phyloP scores from a whole-genome alignment of 352 stramenopile species.

The Pythium oligandrum region DNA sequence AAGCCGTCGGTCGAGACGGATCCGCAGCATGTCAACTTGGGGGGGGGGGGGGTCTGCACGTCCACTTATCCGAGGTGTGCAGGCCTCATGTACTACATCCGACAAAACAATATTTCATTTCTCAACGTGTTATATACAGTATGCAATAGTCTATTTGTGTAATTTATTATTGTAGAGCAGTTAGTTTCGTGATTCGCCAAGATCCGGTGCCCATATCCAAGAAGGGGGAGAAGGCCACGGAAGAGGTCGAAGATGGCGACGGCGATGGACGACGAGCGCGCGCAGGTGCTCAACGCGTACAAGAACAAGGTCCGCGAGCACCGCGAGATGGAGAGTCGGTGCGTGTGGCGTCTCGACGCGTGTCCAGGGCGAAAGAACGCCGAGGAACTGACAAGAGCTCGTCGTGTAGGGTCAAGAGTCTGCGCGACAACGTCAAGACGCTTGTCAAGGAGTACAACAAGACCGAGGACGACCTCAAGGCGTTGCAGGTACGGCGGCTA shows the following conservation, averaged over 20 bases:
- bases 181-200: no score
- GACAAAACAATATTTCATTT: no score
- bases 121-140: no score
- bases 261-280: conserved; percentile 79
- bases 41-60: no score
- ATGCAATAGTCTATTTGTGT: no score
- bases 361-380: neutral
- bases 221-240: neutral
- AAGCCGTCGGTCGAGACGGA: no score
- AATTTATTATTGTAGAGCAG: no score
- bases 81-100: no score
- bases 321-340: conserved; percentile 94
- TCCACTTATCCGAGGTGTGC: no score
- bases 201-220: neutral
- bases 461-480: conserved; percentile 98
- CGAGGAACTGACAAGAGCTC: conserved; percentile 3
- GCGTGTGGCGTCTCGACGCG: conserved; percentile 8
- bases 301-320: conserved; percentile 96
- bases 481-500: conserved; percentile 56
- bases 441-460: conserved; percentile 98
- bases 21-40: no score
- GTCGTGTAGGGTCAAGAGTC: conserved; percentile 89
- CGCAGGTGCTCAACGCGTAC: conserved; percentile 93
- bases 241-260: conserved; percentile 40
- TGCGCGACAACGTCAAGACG: conserved; percentile 94